These are phyloP conservation scores for Trichoderma citrinoviride DNA, from an alignment of 2,329 filamentous ascomycete species.

Conservation along the genomic window DNA sequence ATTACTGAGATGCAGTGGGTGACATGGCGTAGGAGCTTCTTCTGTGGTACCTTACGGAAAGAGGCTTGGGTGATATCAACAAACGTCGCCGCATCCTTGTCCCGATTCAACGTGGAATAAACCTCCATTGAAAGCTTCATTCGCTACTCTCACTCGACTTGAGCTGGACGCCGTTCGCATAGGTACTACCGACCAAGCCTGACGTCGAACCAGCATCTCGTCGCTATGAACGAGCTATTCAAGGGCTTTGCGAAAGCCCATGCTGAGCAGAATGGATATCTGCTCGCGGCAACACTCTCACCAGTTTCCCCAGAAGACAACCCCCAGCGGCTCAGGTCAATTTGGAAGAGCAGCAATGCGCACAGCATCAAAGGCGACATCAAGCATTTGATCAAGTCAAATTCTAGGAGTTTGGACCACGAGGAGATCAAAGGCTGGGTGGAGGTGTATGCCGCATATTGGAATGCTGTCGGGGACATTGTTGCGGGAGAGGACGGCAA, in stretches of 20 bases:
- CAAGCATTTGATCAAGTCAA: conserved; percentile 67
- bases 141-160: no score
- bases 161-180: not conserved
- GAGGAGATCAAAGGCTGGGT: conserved; percentile 78
- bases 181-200: not conserved
- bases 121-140: not conserved
- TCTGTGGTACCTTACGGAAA: conserved; percentile 7
- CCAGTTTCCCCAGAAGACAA: conserved; percentile 64
- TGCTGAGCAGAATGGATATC: conserved; percentile 62
- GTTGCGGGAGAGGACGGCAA: conserved; percentile 50
- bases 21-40: not conserved
- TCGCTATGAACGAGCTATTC: conserved; percentile 69
- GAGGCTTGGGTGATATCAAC: not conserved
- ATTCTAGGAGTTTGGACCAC: conserved; percentile 55
- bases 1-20: not conserved
- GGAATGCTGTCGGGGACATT: conserved; percentile 76
- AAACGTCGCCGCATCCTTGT: not conserved
- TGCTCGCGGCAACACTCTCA: conserved; percentile 70
- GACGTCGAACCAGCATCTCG: not conserved
- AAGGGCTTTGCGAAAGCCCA: conserved; percentile 70
- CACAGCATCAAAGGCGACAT: conserved; percentile 67
- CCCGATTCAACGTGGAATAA: not conserved
- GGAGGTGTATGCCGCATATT: conserved; percentile 79
- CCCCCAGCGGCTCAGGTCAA: conserved; percentile 63
- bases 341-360: conserved; percentile 69